phyloP scores from a whole-genome alignment of 345 rosid genomes.

The Ailanthus altissimus region DNA sequence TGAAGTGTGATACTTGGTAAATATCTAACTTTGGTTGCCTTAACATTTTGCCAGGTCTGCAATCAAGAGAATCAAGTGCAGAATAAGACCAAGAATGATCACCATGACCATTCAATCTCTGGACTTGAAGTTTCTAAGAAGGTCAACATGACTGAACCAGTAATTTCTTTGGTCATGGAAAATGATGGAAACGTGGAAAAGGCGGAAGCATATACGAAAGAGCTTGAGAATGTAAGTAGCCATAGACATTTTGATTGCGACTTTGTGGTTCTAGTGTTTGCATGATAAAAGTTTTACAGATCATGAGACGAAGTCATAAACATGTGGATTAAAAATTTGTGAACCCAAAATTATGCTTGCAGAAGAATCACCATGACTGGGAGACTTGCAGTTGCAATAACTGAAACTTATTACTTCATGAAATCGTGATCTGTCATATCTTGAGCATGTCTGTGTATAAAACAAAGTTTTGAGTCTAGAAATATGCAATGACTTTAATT shows the following conservation, averaged over 20 bases:
- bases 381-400: neutral
- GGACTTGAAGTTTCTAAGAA: slow-evolving; percentile 34
- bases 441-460: neutral
- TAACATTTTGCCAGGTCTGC: slow-evolving; percentile 40
- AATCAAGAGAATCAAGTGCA: slow-evolving; percentile 32
- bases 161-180: slow-evolving; percentile 40
- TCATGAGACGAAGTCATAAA: neutral
- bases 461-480: neutral
- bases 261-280: neutral
- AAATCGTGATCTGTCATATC: neutral
- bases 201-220: slow-evolving; percentile 80
- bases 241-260: neutral
- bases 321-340: neutral
- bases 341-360: neutral
- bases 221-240: slow-evolving; percentile 78
- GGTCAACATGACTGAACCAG: slow-evolving; percentile 43
- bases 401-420: neutral
- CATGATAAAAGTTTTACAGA: neutral
- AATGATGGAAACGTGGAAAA: slow-evolving; percentile 54
- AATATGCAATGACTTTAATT: neutral
- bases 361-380: neutral
- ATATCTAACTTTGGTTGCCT: slow-evolving; percentile 14
- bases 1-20: neutral
- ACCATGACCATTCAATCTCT: slow-evolving; percentile 26
- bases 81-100: slow-evolving; percentile 29